phyloP scores from a whole-genome alignment of 192 early-diverging fungal genomes.

The Rhizophagus sp. region DNA sequence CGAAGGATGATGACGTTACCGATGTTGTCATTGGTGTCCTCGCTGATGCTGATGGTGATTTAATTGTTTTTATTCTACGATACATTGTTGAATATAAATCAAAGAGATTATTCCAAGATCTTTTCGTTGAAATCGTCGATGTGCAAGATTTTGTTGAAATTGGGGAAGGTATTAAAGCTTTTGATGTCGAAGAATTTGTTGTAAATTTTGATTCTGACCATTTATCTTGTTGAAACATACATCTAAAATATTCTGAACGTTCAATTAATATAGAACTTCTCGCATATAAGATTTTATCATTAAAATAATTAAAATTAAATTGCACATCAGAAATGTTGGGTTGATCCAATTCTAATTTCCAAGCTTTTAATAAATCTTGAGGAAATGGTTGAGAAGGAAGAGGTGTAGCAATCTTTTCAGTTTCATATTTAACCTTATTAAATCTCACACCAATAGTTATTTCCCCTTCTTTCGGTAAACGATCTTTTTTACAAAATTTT shows the following conservation, averaged over 20 bases:
- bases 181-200: not conserved
- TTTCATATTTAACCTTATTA: conserved; percentile 2
- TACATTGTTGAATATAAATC: not conserved
- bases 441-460: conserved; percentile 21
- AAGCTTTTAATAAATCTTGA: conserved; percentile 14
- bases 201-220: conserved; percentile 17
- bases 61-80: not conserved
- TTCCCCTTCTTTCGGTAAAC: conserved; percentile 15
- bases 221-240: conserved; percentile 23
- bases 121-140: not conserved
- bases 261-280: conserved; percentile 4
- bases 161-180: not conserved
- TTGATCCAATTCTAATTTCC: conserved; percentile 17
- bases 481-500: not conserved
- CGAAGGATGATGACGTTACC: not conserved
- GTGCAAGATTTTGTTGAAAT: not conserved
- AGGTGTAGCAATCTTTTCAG: not conserved
- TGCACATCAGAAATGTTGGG: conserved; percentile 17
- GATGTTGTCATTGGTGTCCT: not conserved
- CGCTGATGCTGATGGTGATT: no score
- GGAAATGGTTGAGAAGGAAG: conserved; percentile 13
- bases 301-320: conserved; percentile 7
- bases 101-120: not conserved
- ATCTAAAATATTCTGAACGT: conserved; percentile 23
- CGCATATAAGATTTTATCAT: not conserved